Percentiles rank a stretch among this genome's conserved stretches.
These are phyloP conservation scores for Periconia macrospinosa DNA, from an alignment of 2,329 filamentous ascomycete species.

Conservation along the genomic window DNA sequence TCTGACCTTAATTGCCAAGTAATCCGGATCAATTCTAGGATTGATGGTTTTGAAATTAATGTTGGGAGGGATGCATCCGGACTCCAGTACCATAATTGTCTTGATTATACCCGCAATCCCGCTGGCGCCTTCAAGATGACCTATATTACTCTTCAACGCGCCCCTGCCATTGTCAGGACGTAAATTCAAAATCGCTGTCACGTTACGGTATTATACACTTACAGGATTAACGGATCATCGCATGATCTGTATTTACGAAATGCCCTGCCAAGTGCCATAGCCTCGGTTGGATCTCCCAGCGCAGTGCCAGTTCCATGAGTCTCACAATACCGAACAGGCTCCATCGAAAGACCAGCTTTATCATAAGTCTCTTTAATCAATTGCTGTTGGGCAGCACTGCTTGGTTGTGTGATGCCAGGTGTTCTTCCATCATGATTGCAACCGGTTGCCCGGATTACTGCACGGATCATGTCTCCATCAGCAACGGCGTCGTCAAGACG, in stretches of 20 bases:
- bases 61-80: constrained; percentile 31
- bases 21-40: constrained; percentile 13
- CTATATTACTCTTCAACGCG: constrained; percentile 19
- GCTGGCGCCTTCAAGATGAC: constrained; percentile 22
- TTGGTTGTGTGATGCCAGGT: constrained; percentile 26
- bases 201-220: too few relatives aligned
- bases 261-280: constrained; percentile 13
- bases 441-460: constrained; percentile 30
- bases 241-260: constrained; percentile 5
- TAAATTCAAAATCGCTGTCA: too few relatives aligned
- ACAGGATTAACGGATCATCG: neutral
- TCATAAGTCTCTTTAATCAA: constrained; percentile 36
- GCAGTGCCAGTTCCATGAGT: constrained; percentile 55
- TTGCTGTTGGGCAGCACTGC: constrained; percentile 48
- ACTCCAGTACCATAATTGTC: constrained; percentile 34
- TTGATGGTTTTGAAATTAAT: constrained; percentile 38
- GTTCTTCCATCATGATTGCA: constrained; percentile 23
- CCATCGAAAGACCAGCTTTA: constrained; percentile 36
- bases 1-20: too few relatives aligned
- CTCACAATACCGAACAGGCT: constrained; percentile 25
- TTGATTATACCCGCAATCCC: constrained; percentile 26
- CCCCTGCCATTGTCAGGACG: constrained; percentile 5
- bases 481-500: constrained; percentile 13
- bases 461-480: constrained; percentile 31
- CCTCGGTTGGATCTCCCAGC: constrained; percentile 38